Evolutionary conservation across 2,329 filamentous ascomycete species (phyloP), one percentile per base, ranked within the genome.

Genomic region (Colletotrichum kahawae): DNA sequence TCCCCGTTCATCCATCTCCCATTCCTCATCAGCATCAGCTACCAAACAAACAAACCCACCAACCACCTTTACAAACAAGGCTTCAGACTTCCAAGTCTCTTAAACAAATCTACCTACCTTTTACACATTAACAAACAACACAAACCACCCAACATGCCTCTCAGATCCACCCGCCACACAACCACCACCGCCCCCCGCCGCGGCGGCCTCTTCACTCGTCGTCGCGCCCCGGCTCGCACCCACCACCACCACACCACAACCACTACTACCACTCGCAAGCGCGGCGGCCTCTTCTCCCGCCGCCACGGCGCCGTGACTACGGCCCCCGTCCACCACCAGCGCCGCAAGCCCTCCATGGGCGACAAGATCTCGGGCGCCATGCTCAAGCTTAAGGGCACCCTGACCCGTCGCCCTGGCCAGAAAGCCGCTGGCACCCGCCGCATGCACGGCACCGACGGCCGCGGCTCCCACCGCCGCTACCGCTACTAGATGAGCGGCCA

Each of bases 291-390:
- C 66, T 87, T 89, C 18, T 77, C 85, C 80, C 78, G 80, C 80
- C 82, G 81, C 82, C 84, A 77, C 62, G 76, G 66, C 12, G 59
- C 76, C 31, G 63, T 67, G 48, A 77, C 80, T 5, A 57, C 72
- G 5, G 79, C 82, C 3, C 85, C 85, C 4, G 85, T 86, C 18
- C 89, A 91, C 76, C 92, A 93, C 81, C 93, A 95, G 69, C 90
- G 91, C 82, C 91, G 94, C 80, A 91, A 92, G 79, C 89, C 91
- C 4, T 91, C 89, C 51, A 86, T 96, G 78, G 93, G 93, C 62
- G 94, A 96, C 86, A 96, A 96, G 85, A 89, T 96, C 79, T 92
- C 90, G 65, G 95, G 95, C 21, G 94, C 94, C 1, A 86, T 96
- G 82, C 88, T 94, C 86, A 95, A 91, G 86, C 84, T 96, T 77